Evolutionary conservation across 2,329 filamentous ascomycete species (phyloP).

Genomic region (Trichoderma koningii): DNA sequence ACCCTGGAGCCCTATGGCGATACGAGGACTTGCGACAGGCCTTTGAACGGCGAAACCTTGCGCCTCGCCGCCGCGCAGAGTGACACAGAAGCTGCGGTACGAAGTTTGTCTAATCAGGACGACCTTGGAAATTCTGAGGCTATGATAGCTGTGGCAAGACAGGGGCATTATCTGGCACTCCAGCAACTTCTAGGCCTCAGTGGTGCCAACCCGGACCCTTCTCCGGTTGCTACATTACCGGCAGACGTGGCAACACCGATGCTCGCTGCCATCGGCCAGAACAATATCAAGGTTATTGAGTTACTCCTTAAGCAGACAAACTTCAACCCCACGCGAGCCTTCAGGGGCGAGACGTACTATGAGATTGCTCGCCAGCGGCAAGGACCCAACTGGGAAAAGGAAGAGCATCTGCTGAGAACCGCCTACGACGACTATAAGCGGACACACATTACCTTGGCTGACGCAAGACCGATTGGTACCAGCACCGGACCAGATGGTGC

Average conservation of each 20-base stretch:
- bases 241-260: conserved; percentile 86
- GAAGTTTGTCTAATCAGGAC: conserved; percentile 63
- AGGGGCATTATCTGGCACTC: conserved; percentile 85
- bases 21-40: conserved; percentile 66
- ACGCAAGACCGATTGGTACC: conserved; percentile 51
- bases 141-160: conserved; percentile 86
- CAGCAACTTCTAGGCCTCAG: conserved; percentile 74
- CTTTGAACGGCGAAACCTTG: conserved; percentile 62
- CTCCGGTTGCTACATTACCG: conserved; percentile 59
- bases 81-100: conserved; percentile 62
- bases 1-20: conserved; percentile 62
- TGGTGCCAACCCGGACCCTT: conserved; percentile 66
- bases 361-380: conserved; percentile 82
- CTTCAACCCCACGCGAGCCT: conserved; percentile 81
- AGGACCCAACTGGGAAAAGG: conserved; percentile 88
- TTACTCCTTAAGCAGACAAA: conserved; percentile 72
- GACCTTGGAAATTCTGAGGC: conserved; percentile 75
- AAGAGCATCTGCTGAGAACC: conserved; percentile 77
- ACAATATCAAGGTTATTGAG: conserved; percentile 80
- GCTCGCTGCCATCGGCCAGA: conserved; percentile 87
- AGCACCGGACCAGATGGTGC: too few species aligned
- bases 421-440: conserved; percentile 68
- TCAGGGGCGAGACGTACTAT: conserved; percentile 78
- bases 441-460: conserved; percentile 50
- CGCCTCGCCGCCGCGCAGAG: conserved; percentile 61